These are phyloP conservation scores for Anisodus acutangulus DNA, from an alignment of 257 asterid genomes.

Conservation along the genomic window DNA sequence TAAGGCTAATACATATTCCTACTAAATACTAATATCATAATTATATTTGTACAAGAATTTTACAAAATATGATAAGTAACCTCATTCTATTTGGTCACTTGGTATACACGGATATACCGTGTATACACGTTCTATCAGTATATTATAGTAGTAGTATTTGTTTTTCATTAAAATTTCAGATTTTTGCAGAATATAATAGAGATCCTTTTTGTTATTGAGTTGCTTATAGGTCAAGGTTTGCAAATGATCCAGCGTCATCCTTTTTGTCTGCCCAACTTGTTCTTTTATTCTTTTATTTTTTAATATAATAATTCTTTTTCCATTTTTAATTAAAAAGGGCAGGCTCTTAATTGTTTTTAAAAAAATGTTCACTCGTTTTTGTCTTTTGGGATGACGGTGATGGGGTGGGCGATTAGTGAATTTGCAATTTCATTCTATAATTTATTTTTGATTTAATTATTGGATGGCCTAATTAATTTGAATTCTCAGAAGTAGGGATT, in stretches of 20 bases:
- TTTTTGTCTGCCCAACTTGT: background rate
- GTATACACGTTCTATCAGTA: background rate
- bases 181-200: background rate
- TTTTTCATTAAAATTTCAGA: background rate
- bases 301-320: background rate
- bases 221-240: background rate
- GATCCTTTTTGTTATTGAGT: background rate
- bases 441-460: no score
- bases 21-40: no score
- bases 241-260: background rate
- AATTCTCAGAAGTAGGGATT: no score
- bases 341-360: background rate
- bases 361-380: background rate
- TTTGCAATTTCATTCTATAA: background rate
- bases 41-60: no score
- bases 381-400: slow-evolving; percentile 5
- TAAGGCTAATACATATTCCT: no score
- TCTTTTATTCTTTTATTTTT: background rate
- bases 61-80: no score
- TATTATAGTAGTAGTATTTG: background rate
- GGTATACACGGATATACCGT: no score
- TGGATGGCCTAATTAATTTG: no score
- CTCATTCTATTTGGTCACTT: no score
- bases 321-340: background rate
- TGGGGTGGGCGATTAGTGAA: background rate